A percentile compares a stretch with the other conserved stretches of the same genome.
Conservation (phyloP, 495 filamentous ascomycete species). For the Xylaria nigripes region DNA sequence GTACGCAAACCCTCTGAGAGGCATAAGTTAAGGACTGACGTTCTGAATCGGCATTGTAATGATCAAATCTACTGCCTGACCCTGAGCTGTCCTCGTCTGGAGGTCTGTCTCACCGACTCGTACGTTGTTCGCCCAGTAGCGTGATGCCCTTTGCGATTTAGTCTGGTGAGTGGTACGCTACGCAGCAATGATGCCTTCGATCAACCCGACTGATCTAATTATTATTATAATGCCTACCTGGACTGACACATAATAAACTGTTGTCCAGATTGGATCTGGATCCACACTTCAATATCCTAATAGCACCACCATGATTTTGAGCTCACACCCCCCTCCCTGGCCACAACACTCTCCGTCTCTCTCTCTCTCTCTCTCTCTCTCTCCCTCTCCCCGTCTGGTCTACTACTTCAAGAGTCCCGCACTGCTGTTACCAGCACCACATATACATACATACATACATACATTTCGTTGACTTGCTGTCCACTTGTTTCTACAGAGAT, state of each 20-base stretch:
- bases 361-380: slow-evolving; percentile 19
- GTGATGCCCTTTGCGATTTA: slow-evolving; percentile 9
- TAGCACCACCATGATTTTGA: slow-evolving; percentile 12
- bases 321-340: slow-evolving; percentile 23
- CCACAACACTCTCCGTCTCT: slow-evolving; percentile 6
- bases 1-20: slow-evolving; percentile 8
- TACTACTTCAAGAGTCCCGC: slow-evolving; percentile 15
- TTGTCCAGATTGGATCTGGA: slow-evolving; percentile 19
- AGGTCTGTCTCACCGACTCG: slow-evolving; percentile 14
- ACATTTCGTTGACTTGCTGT: slow-evolving; percentile 19
- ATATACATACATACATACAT: slow-evolving; percentile 7
- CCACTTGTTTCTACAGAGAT: slow-evolving; percentile 19
- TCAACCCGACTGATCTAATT: slow-evolving; percentile 26
- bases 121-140: slow-evolving; percentile 13
- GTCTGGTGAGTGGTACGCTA: slow-evolving; percentile 14
- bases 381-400: slow-evolving; percentile 16
- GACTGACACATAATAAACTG: slow-evolving; percentile 23
- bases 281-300: slow-evolving; percentile 25
- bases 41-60: slow-evolving; percentile 6
- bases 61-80: slow-evolving; percentile 1
- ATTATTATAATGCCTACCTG: slow-evolving; percentile 12
- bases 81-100: slow-evolving; percentile 5
- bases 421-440: slow-evolving; percentile 16
- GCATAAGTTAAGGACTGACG: not conserved
- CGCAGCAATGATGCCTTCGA: slow-evolving; percentile 26